Percentiles rank a stretch among this genome's conserved stretches.
These are phyloP conservation scores for Nemania sp. DNA, from an alignment of 2,329 filamentous ascomycete species.

Conservation along the genomic window DNA sequence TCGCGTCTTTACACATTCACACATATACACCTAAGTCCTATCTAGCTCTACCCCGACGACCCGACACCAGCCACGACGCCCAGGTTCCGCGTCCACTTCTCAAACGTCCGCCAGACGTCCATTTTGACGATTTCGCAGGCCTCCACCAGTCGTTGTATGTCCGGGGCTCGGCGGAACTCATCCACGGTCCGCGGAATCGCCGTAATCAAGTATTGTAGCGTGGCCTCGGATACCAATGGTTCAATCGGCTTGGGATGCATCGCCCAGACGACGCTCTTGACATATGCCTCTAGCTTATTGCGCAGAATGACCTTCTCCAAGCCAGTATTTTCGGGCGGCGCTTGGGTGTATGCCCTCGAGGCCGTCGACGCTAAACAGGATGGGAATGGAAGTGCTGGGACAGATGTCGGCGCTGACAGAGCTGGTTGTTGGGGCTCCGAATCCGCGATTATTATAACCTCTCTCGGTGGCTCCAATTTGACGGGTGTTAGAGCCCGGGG, in stretches of 20 bases:
- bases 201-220: constrained; percentile 5
- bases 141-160: constrained; percentile 3
- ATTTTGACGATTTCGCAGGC: constrained; percentile 16
- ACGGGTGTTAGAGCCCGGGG: neutral
- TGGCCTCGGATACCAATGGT: constrained; percentile 10
- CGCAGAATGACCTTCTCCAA: constrained; percentile 4
- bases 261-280: constrained; percentile 17
- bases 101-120: constrained; percentile 19
- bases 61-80: neutral
- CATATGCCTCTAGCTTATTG: constrained; percentile 22
- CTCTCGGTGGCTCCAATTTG: neutral
- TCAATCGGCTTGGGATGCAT: constrained; percentile 12
- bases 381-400: neutral
- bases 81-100: constrained; percentile 12
- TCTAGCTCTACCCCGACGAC: no score
- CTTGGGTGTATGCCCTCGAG: neutral
- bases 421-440: neutral
- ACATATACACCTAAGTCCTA: no score
- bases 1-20: no score
- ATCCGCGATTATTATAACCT: neutral
- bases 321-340: neutral
- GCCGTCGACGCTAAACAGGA: neutral
- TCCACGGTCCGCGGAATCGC: constrained; percentile 11
- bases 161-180: constrained; percentile 14
- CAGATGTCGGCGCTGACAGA: neutral